These are phyloP conservation scores for Solanum piurae DNA, from an alignment of 257 asterid genomes.

Conservation along the genomic window DNA sequence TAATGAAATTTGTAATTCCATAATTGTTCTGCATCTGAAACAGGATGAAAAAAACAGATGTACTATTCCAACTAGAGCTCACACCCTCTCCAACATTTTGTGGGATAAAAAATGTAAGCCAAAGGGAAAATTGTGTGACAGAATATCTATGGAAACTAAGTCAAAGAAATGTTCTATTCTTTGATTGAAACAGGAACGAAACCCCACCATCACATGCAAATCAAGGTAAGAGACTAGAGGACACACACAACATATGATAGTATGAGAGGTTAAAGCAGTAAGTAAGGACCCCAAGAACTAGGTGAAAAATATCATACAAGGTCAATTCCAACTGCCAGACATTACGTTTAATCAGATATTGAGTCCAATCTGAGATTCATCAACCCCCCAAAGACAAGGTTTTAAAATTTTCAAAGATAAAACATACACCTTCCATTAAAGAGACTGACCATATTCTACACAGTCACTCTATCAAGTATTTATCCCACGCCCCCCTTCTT, in stretches of 20 bases:
- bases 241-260: background rate
- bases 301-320: background rate
- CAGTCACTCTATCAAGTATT: background rate
- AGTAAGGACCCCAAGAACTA: background rate
- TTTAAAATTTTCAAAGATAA: background rate
- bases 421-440: background rate
- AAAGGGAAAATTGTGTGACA: no score
- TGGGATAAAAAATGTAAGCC: background rate
- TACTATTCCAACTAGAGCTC: background rate
- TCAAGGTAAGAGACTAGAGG: background rate
- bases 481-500: background rate
- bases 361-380: background rate
- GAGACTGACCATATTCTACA: no score
- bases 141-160: no score
- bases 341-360: background rate
- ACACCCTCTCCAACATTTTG: background rate
- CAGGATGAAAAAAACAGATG: background rate
- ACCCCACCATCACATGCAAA: background rate
- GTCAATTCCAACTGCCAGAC: background rate
- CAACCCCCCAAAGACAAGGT: background rate
- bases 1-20: conserved; percentile 1
- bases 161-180: background rate
- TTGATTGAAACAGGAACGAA: background rate
- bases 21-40: background rate
- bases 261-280: background rate